Evolutionary conservation across 495 filamentous ascomycete species (phyloP).

Genomic region (Penicillium simplicissimum): DNA sequence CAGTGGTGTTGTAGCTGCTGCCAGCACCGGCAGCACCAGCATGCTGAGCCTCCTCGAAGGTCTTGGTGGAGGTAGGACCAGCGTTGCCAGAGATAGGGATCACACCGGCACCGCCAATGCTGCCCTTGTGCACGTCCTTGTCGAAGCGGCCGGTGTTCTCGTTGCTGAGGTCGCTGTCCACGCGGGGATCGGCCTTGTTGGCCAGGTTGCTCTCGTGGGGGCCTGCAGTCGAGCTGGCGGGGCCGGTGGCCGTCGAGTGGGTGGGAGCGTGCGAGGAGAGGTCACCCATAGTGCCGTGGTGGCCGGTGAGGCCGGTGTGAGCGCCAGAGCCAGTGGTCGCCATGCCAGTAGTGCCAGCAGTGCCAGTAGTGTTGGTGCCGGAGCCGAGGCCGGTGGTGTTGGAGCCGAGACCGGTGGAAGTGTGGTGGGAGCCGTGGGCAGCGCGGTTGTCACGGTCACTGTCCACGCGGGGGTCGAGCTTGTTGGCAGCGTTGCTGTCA

Average conservation of each 20-base stretch:
- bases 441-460: constrained; percentile 16
- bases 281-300: constrained; percentile 50
- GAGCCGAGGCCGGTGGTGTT: constrained; percentile 4
- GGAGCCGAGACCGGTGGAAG: constrained; percentile 2
- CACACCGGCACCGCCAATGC: constrained; percentile 15
- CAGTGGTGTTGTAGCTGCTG: constrained; percentile 34
- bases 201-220: constrained; percentile 47
- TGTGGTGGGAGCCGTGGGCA: background rate
- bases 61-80: constrained; percentile 23
- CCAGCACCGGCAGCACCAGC: constrained; percentile 9
- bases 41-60: constrained; percentile 23
- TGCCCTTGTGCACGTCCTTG: constrained; percentile 21
- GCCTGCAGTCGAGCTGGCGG: constrained; percentile 34
- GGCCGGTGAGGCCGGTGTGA: constrained; percentile 36
- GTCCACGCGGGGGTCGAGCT: constrained; percentile 24
- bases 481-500: constrained; percentile 25
- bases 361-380: background rate
- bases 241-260: constrained; percentile 22
- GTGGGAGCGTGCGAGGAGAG: constrained; percentile 39
- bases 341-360: constrained; percentile 10
- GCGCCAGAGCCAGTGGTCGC: constrained; percentile 18
- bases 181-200: constrained; percentile 53
- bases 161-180: constrained; percentile 49
- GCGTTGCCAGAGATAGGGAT: constrained; percentile 18
- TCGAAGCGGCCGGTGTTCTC: constrained; percentile 17